Evolutionary conservation across 2,329 filamentous ascomycete species (phyloP), one percentile per base, ranked within the genome.

Genomic region (Hymenoscyphus linearis): DNA sequence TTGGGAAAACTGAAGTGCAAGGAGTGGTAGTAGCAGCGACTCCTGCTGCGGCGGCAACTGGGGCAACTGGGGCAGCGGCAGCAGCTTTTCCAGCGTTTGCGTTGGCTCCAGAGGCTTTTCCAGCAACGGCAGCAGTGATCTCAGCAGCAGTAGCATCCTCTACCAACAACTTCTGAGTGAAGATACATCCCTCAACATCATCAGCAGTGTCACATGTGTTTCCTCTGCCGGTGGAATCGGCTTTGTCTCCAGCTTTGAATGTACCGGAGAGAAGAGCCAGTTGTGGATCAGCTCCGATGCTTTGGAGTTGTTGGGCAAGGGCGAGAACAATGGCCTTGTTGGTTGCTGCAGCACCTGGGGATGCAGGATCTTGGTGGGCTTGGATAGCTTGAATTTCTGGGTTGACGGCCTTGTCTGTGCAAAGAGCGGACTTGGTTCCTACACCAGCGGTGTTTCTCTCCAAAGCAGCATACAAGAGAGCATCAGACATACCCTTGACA

Each of bases 291-390:
- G 82, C 86, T 14, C 86, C 86, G 64, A 89, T 78, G 4, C 77
- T 75, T 22, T 80, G 79, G 57, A 89, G 82, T 74, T 88, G 83
- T 58, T 77, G 74, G 18, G 86, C 85, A 3, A 88, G 76, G 52
- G 79, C 79, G 6, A 86, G 76, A 54, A 83, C 80, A 66, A 88
- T 82, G 37, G 77, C 76, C 76, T 86, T 87, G 78, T 89, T 89
- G 55, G 77, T 75, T 1, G 72, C 79, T 14, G 80, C 78, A 13
- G 85, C 83, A 50, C 79, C 80, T 2, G 78, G 70, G 0, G 83
- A 83, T 22, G 86, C 86, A 31, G 86, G 85, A 71, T 89, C 86
- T 74, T 89, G 85, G 74, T 89, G 86, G 74, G 87, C 85, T 59
- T 78, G 75, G 62, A 89, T 72, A 52, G 84, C 84, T 31, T 79